phyloP scores from a whole-genome alignment of 2,329 filamentous ascomycete species.

The Chrysoporthe deuterocubensis region DNA sequence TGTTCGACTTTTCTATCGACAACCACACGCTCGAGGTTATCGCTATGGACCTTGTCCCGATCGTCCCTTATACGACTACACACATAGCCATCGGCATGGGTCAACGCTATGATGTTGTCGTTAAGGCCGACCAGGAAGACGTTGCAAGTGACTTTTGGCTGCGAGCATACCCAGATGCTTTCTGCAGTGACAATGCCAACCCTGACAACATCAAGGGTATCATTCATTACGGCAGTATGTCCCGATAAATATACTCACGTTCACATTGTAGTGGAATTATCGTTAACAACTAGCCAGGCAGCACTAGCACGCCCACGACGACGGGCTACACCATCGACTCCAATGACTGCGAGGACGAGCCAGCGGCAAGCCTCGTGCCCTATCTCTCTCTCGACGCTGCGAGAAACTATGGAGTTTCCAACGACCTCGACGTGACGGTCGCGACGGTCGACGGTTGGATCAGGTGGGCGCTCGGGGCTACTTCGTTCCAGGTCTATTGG shows the following conservation, averaged over 20 bases:
- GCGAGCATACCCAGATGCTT: constrained; percentile 28
- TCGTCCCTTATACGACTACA: constrained; percentile 56
- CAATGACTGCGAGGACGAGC: constrained; percentile 34
- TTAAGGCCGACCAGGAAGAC: constrained; percentile 19
- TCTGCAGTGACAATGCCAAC: constrained; percentile 26
- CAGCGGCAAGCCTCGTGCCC: constrained; percentile 33
- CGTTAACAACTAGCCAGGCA: constrained; percentile 34
- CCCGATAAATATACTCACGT: not conserved
- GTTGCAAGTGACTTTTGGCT: constrained; percentile 31
- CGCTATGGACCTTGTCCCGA: constrained; percentile 58
- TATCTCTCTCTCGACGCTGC: constrained; percentile 25
- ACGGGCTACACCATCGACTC: constrained; percentile 9
- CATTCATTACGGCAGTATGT: constrained; percentile 32
- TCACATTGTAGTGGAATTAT: not conserved
- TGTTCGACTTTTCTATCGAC: constrained; percentile 56
- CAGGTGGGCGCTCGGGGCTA: constrained; percentile 33
- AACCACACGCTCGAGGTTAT: constrained; percentile 63
- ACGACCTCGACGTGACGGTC: constrained; percentile 42
- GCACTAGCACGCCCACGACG: constrained; percentile 32
- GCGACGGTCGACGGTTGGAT: constrained; percentile 33
- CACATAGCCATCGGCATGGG: constrained; percentile 50
- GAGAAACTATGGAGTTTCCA: constrained; percentile 38
- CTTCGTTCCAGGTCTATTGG: constrained; percentile 34
- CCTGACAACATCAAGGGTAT: constrained; percentile 31
- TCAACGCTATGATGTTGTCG: constrained; percentile 33